Percentiles rank a stretch among this genome's conserved stretches.
Conservation (phyloP, 75 land plant genomes). For the Cupressus sempervirens region DNA sequence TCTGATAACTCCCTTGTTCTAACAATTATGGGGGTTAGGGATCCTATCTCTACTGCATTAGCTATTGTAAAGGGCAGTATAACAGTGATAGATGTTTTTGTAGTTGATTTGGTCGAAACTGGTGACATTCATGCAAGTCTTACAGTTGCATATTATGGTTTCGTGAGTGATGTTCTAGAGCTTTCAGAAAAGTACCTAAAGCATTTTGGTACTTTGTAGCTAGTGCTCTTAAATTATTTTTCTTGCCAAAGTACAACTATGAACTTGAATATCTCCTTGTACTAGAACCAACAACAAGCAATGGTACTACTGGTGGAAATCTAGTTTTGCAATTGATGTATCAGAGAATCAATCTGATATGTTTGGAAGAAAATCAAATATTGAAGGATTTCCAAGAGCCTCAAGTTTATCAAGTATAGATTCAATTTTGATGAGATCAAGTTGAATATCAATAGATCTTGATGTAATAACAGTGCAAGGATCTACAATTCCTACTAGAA, state of each 20-base stretch:
- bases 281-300: conserved; percentile 21
- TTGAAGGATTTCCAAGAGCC: conserved; percentile 58
- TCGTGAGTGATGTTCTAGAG: conserved; percentile 93
- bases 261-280: conserved; percentile 88
- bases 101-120: conserved; percentile 80
- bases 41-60: too few relatives aligned
- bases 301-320: conserved; percentile 19
- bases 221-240: conserved; percentile 73
- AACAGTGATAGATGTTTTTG: conserved; percentile 82
- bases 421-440: conserved; percentile 58
- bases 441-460: conserved; percentile 43
- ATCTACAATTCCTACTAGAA: conserved; percentile 66
- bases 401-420: conserved; percentile 72
- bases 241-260: conserved; percentile 79
- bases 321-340: conserved; percentile 29
- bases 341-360: conserved; percentile 48
- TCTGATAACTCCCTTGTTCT: too few relatives aligned
- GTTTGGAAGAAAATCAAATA: conserved; percentile 44
- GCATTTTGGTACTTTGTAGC: conserved; percentile 94
- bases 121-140: conserved; percentile 76
- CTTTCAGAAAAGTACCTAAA: conserved; percentile 96
- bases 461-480: conserved; percentile 31
- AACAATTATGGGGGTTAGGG: too few relatives aligned
- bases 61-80: conserved; percentile 96
- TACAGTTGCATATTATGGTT: conserved; percentile 87